These are phyloP conservation scores for Colletotrichum aenigma DNA, from an alignment of 2,329 filamentous ascomycete species.

Conservation along the genomic window DNA sequence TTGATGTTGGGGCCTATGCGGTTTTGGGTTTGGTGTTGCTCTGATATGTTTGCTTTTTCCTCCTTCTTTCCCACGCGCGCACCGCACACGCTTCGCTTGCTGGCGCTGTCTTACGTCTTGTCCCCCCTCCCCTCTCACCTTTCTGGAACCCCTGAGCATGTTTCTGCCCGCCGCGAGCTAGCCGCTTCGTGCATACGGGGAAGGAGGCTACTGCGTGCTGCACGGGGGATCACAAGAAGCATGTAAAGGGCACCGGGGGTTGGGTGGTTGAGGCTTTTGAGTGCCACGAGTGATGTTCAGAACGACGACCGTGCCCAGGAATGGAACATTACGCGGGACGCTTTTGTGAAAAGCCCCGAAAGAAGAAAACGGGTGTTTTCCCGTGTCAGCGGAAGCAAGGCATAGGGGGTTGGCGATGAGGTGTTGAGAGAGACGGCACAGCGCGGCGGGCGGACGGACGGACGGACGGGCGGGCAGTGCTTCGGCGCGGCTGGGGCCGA, in stretches of 20 bases:
- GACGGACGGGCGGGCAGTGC: not conserved
- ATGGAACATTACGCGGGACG: not conserved
- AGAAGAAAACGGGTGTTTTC: not conserved
- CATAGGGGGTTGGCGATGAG: not conserved
- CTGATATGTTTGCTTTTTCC: conserved; percentile 9
- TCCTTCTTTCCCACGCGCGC: not conserved
- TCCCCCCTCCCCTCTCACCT: not conserved
- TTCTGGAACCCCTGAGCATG: not conserved
- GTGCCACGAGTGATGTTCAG: not conserved
- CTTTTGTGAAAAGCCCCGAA: conserved; percentile 1
- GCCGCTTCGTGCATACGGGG: not conserved
- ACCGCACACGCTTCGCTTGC: not conserved
- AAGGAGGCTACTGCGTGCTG: not conserved
- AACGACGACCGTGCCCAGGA: not conserved
- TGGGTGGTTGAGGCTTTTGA: not conserved
- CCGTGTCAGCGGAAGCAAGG: not conserved
- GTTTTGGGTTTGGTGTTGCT: not conserved
- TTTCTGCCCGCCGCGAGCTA: not conserved
- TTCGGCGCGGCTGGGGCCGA: not conserved
- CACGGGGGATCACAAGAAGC: not conserved
- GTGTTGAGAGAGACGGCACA: not conserved
- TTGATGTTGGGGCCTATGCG: not conserved
- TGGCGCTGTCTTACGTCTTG: not conserved
- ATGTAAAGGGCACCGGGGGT: not conserved
- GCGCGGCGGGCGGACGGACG: not conserved